Evolutionary conservation across 2,329 filamentous ascomycete species (phyloP), one percentile per base, ranked within the genome.

Genomic region (Aspergillus sp.): DNA sequence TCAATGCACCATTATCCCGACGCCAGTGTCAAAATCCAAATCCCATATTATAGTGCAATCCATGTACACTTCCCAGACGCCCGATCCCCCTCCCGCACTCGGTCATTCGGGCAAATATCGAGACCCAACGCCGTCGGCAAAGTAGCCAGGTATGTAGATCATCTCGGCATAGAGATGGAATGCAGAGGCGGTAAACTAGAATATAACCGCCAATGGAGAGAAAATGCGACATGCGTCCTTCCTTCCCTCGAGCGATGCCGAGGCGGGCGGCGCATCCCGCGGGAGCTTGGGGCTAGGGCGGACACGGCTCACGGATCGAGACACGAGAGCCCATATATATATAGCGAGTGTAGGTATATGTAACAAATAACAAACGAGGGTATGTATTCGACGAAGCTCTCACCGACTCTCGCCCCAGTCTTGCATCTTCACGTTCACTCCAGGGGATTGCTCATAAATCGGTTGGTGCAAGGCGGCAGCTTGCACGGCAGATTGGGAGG

Each of bases 351-450:
- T 10, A 30, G 9, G 8, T 3, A 30, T 30, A 30, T 30, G 8
- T 10, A 30, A 30, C 26, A 30, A 30, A 8, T 11, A 30, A 30
- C 26, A 30, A 38, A 38, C 35, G 35, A 38, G 16, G 16, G 14
- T 11, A 38, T n/a, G 19, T 11, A 13, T 20, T 6, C 16, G 13
- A 7, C 40, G 16, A 42, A 17, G 45, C 17, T 41, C 51, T 62
- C 62, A 72, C 50, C 69, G 61, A 47, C 46, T 47, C 32, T 71
- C 69, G 36, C 51, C 61, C 65, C 70, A 68, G 48, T 72, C 68
- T 42, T 73, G 67, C 61, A 72, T 66, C 54, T 73, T 73, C 33
- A 71, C 65, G 51, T 66, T 67, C 57, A 60, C 59, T 24, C 62
- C 58, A 4, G 65, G 58, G 19, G 51, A 54, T 47, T 67, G 60